Base-by-base conservation (phyloP, 75 land plant genomes). In the Picea glauca region DNA sequence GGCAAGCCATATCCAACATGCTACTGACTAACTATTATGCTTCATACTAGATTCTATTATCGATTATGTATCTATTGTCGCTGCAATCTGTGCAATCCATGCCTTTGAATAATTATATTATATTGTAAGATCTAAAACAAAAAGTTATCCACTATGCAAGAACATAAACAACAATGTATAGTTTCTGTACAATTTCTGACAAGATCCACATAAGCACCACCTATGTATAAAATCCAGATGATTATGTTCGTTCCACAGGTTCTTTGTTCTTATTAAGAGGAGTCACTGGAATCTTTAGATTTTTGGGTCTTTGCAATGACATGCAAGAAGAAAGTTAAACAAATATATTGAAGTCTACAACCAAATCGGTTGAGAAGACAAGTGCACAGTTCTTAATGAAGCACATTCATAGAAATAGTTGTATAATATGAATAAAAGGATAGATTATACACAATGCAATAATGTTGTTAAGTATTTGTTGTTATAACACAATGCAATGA, bases 261-360 rank as follows among this genome's bases (percentile, higher is more conserved):
- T 20, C 74, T 18, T 70, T 13, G 13, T 2, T 21, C 20, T 18
- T 5, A 23, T 21, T 43, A 43, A 43, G 54, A 70, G 20, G 56
- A n/a, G 18, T 40, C 21, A 20, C 43, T 46, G 43, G 54, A 70
- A 70, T 43, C 13, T n/a, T 70, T 70, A 3, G 1, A 9, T 2
- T 38, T 40, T 70, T 35, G 50, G 74, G 74, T 70, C 56, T 70
- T 56, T 70, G 74, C 74, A 70, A 70, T 13, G 1, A 43, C 74
- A 70, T 43, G 12, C 74, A 70, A 70, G 15, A 38, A 8, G 50
- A 43, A 38, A 20, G 2, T 70, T 40, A 43, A 11, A n/a, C 11
- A 70, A 70, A 20, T 8, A 40, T 43, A 21, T 11, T 43, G 56
- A 40, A 21, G 21, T 68, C 38, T 40, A 35, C 50, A 68, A 68